phyloP scores from a whole-genome alignment of 2,329 filamentous ascomycete genomes.

The Spiromastix sp. region DNA sequence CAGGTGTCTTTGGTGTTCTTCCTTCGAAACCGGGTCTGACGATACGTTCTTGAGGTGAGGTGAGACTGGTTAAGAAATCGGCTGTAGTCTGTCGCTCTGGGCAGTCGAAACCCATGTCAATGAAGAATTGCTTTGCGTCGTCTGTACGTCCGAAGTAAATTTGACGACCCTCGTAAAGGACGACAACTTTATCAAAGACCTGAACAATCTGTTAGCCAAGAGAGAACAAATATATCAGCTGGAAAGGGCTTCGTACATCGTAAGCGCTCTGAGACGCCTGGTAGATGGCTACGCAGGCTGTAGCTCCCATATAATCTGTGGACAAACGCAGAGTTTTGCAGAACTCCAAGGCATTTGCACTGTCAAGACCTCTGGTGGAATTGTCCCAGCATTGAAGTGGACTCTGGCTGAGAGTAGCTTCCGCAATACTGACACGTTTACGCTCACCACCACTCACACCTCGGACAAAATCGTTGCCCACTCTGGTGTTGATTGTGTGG shows the following conservation, averaged over 20 bases:
- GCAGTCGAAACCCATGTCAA: conserved; percentile 62
- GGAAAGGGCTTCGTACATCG: conserved; percentile 28
- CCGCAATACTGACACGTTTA: conserved; percentile 72
- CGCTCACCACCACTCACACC: conserved; percentile 72
- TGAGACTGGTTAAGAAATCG: conserved; percentile 73
- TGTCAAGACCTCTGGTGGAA: conserved; percentile 58
- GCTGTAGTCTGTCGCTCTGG: conserved; percentile 70
- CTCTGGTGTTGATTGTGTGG: conserved; percentile 74
- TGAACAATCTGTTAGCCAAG: conserved; percentile 15
- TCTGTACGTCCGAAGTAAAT: conserved; percentile 63
- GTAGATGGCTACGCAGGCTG: conserved; percentile 77
- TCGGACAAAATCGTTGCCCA: conserved; percentile 71
- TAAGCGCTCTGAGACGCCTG: conserved; percentile 79
- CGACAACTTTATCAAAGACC: conserved; percentile 73
- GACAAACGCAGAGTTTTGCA: conserved; percentile 62
- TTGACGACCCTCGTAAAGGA: conserved; percentile 66
- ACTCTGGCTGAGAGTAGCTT: conserved; percentile 67
- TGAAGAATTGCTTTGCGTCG: conserved; percentile 64
- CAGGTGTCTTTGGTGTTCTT: conserved; percentile 53
- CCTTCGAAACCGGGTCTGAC: conserved; percentile 4
- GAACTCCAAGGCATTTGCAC: conserved; percentile 58
- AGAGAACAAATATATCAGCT: neutral
- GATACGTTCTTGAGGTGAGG: conserved; percentile 43
- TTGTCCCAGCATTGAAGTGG: conserved; percentile 70
- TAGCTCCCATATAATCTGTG: conserved; percentile 73